Evolutionary conservation across 495 filamentous ascomycete species (phyloP), one percentile per base, ranked within the genome.

Genomic region (Penicillium arizonense): DNA sequence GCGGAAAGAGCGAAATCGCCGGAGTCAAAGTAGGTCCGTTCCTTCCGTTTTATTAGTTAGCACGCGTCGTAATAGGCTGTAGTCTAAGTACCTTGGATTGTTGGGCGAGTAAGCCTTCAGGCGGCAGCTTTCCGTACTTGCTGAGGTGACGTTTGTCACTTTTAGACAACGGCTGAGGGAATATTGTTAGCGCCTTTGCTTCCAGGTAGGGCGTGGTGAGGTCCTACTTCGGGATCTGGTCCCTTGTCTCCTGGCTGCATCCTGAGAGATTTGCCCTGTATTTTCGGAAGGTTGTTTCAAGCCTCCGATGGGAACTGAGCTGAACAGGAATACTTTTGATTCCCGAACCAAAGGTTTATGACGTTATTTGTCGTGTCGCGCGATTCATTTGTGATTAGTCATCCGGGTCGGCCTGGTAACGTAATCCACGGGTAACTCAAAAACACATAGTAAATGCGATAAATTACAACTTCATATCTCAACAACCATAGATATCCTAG

Each of bases 1-100:
- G 64, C 48, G n/a, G 59, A 68, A 59, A 68, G 53, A 50, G 67
- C 67, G 12, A 61, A 63, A 46, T 70, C 64, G 35, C 67, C 64
- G 7, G 64, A 70, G 60, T 70, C 67, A 49, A 70, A 68, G 48
- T 68, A 70, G 0, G 30, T 61, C 33, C 67, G 62, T 53, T 66
- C 44, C 64, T 68, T 44, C 13, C 3, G 18, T 8, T 57, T 47
- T n/a, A n/a, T n/a, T n/a, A n/a, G 12, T 54, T 21, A 57, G 45
- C 13, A 18, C 34, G 14, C 12, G n/a, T 49, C 24, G 20, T 38
- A 34, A n/a, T 34, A 54, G 12, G 45, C 1, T 14, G 18, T 35
- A 47, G 10, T 20, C 10, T 16, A 52, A 48, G 33, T 56, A 57
- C 57, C 57, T 57, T 60, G 3, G 49, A 50, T 32, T 56, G 24